Evolutionary conservation across 2,329 filamentous ascomycete genomes (phyloP).

Genomic region (Calonectria multiphialidica): DNA sequence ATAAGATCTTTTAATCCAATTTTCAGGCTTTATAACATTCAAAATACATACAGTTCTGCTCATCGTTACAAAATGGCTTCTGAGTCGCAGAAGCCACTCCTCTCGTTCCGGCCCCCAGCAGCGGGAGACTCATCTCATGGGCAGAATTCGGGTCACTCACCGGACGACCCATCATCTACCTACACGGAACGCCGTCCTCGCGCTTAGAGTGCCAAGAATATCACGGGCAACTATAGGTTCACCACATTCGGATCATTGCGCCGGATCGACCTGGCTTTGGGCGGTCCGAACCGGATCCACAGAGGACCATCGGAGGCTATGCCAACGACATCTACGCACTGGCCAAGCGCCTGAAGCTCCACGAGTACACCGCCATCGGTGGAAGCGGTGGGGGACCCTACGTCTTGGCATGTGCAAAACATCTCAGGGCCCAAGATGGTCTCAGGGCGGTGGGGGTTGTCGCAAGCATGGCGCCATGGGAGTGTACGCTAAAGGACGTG

Average conservation of each 20-base stretch:
- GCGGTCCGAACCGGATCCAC: constrained; percentile 12
- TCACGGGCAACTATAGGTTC: constrained; percentile 7
- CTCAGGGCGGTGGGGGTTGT: constrained; percentile 18
- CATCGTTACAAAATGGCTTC: constrained; percentile 7
- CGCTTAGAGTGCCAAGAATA: constrained; percentile 24
- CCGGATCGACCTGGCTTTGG: constrained; percentile 24
- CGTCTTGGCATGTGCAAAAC: constrained; percentile 23
- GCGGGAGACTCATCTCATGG: constrained; percentile 27
- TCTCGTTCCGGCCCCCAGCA: constrained; percentile 15
- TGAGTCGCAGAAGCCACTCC: neutral
- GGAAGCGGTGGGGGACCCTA: constrained; percentile 27
- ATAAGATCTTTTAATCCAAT: too few relatives aligned
- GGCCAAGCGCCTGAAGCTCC: constrained; percentile 14
- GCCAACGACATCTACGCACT: constrained; percentile 16
- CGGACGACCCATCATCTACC: constrained; percentile 17
- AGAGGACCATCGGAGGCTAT: constrained; percentile 21
- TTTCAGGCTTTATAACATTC: neutral
- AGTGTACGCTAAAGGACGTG: constrained; percentile 10
- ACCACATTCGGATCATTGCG: constrained; percentile 17
- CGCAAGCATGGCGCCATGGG: constrained; percentile 16
- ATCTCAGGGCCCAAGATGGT: constrained; percentile 15
- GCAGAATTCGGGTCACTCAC: constrained; percentile 21
- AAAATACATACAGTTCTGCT: neutral
- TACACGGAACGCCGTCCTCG: constrained; percentile 20
- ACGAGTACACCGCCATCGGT: constrained; percentile 15